phyloP scores from a whole-genome alignment of 176 grass and related monocot species.

The Aegilops bicornis region DNA sequence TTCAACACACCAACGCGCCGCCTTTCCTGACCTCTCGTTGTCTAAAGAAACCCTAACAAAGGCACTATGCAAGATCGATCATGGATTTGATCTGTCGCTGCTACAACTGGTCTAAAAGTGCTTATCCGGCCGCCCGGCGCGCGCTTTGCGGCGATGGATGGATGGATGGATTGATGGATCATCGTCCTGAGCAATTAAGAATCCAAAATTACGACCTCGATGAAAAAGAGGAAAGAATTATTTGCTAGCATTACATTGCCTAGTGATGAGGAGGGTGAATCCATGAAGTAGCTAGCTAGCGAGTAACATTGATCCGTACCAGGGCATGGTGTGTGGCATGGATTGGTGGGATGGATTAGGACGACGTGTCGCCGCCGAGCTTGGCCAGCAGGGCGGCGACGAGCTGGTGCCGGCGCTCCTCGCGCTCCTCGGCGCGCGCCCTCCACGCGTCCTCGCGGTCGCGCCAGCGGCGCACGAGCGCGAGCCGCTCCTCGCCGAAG shows the following conservation, averaged over 20 bases:
- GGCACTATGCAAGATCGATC: background rate
- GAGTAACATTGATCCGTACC: slow-evolving; percentile 33
- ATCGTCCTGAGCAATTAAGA: slow-evolving; percentile 14
- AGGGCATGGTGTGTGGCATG: too few relatives aligned
- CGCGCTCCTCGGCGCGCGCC: slow-evolving; percentile 68
- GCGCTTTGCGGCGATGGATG: slow-evolving; percentile 11
- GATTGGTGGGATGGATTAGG: background rate
- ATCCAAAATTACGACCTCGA: background rate
- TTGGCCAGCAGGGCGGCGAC: slow-evolving; percentile 62
- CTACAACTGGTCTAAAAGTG: background rate
- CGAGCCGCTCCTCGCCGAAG: slow-evolving; percentile 75
- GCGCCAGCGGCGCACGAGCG: slow-evolving; percentile 62
- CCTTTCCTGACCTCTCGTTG: slow-evolving; percentile 1
- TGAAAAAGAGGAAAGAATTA: background rate
- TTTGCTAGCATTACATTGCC: background rate
- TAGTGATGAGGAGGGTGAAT: background rate
- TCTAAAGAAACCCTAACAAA: slow-evolving; percentile 46
- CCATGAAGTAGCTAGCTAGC: background rate
- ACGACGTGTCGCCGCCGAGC: slow-evolving; percentile 41
- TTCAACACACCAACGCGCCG: slow-evolving; percentile 4
- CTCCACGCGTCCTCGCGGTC: slow-evolving; percentile 73
- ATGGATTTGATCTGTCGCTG: background rate
- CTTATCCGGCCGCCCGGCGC: background rate
- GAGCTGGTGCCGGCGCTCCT: slow-evolving; percentile 72
- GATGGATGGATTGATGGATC: background rate